Percentiles rank a stretch among this genome's conserved stretches.
phyloP scores from a whole-genome alignment of 306 rosid genomes.

The Argentina anserina region DNA sequence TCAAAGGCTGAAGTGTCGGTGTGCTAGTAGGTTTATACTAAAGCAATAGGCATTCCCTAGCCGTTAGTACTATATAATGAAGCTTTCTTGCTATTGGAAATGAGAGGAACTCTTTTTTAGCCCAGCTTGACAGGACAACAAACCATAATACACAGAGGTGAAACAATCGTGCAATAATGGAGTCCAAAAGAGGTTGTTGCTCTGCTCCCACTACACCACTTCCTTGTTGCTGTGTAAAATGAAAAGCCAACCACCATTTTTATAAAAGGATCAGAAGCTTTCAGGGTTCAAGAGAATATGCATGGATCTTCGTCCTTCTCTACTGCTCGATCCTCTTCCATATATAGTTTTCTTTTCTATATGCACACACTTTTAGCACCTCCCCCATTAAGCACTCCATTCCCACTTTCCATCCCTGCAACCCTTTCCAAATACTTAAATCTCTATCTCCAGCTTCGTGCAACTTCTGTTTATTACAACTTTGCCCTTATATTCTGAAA shows the following conservation, averaged over 20 bases:
- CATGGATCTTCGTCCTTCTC: conserved; percentile 45
- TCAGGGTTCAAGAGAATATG: conserved; percentile 76
- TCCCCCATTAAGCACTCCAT: conserved; percentile 48
- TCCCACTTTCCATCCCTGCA: conserved; percentile 51
- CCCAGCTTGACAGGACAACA: conserved; percentile 53
- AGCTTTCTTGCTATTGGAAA: conserved; percentile 28
- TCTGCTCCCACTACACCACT: conserved; percentile 66
- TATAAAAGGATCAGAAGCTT: conserved; percentile 49
- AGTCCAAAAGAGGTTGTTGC: conserved; percentile 51
- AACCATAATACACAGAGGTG: conserved; percentile 28
- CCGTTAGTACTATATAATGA: background rate
- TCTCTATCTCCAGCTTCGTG: conserved; percentile 19
- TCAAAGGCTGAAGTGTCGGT: no score
- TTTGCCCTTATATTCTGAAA: conserved; percentile 20
- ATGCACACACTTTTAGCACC: conserved; percentile 44
- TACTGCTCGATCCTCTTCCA: conserved; percentile 12
- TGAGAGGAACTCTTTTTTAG: conserved; percentile 36
- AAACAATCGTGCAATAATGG: conserved; percentile 58
- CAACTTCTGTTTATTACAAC: conserved; percentile 29
- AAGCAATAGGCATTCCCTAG: background rate
- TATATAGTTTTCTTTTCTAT: conserved; percentile 6
- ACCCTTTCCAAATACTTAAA: conserved; percentile 46
- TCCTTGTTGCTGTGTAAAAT: conserved; percentile 38
- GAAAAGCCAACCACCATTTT: conserved; percentile 52
- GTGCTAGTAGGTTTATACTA: no score